Conservation (phyloP, 345 rosid species). For the Gossypioides kirkii region DNA sequence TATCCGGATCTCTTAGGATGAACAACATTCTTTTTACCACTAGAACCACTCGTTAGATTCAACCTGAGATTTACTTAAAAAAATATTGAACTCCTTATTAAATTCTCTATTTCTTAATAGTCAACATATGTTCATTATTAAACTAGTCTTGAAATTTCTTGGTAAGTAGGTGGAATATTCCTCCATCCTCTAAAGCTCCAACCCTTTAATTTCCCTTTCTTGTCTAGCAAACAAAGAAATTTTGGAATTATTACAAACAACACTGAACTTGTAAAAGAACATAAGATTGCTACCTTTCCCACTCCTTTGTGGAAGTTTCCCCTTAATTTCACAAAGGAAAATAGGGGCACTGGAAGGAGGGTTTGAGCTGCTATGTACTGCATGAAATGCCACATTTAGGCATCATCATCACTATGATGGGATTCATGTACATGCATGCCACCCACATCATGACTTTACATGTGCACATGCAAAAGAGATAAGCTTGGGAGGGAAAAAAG, state of each 20-base stretch:
- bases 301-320: constrained; percentile 15
- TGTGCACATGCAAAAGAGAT: constrained; percentile 13
- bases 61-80: no score
- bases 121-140: background rate
- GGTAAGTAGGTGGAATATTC: constrained; percentile 14
- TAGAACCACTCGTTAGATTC: no score
- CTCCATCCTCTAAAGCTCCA: background rate
- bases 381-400: constrained; percentile 5
- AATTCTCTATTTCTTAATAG: background rate
- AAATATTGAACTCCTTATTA: background rate
- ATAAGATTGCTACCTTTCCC: background rate
- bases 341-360: background rate
- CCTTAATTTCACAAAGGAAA: background rate
- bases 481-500: background rate
- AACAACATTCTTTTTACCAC: no score
- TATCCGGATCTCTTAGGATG: no score
- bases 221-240: background rate
- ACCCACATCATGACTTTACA: constrained; percentile 17
- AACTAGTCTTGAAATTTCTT: background rate
- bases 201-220: no score
- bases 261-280: background rate
- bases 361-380: background rate
- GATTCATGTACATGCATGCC: constrained; percentile 13
- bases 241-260: constrained; percentile 2
- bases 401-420: background rate